phyloP scores from a whole-genome alignment of 1,284 basidiomycete genomes.

The Termitomyces sp. region DNA sequence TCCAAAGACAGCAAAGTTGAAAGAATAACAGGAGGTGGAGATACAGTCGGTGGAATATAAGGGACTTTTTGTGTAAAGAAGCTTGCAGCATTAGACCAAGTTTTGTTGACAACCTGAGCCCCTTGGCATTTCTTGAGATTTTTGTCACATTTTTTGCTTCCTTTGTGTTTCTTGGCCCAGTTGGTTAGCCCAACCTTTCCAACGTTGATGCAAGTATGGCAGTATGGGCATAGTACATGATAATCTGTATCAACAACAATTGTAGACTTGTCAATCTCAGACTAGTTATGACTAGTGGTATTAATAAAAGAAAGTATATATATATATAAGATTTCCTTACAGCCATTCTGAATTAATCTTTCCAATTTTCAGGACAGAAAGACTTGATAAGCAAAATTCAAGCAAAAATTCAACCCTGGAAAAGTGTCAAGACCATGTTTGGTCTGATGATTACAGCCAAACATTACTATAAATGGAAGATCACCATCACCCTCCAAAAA shows the following conservation, averaged over 20 bases:
- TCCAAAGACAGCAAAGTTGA: no score
- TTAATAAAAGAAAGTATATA: no score
- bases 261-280: neutral
- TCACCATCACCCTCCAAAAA: no score
- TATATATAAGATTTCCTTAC: no score
- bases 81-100: neutral
- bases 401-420: no score
- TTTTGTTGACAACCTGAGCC: neutral
- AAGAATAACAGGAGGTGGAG: no score
- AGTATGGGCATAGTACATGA: neutral
- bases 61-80: neutral
- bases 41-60: no score
- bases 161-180: neutral
- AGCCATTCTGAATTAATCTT: constrained; percentile 1
- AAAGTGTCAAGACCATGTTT: no score
- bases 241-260: neutral
- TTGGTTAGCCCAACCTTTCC: neutral
- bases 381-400: no score
- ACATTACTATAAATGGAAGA: no score
- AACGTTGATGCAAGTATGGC: neutral
- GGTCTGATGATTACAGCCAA: no score
- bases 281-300: neutral
- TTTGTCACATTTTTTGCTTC: neutral
- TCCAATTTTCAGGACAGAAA: no score
- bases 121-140: neutral